These are phyloP conservation scores for Trametes maxima DNA, from an alignment of 768 basidiomycete species.

Conservation along the genomic window DNA sequence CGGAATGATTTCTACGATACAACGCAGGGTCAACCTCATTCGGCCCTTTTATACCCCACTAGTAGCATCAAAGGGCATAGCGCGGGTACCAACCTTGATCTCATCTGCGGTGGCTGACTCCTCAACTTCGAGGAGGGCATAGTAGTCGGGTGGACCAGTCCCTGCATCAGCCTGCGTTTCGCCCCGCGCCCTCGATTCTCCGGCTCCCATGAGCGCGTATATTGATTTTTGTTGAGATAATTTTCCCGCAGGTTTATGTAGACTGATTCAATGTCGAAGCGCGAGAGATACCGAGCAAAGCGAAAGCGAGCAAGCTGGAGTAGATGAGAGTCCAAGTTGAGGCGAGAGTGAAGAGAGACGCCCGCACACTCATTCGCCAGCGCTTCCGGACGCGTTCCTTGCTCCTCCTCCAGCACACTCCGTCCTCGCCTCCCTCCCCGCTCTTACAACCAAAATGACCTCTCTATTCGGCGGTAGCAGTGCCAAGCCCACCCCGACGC, in stretches of 20 bases:
- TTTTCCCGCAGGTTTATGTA: too few species aligned
- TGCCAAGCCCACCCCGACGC: slow-evolving; percentile 14
- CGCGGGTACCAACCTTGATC: slow-evolving; percentile 65
- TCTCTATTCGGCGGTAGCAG: slow-evolving; percentile 29
- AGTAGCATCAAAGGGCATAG: not conserved
- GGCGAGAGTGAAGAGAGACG: not conserved
- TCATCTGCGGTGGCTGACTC: slow-evolving; percentile 86
- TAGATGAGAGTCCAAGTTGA: not conserved
- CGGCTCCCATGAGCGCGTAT: slow-evolving; percentile 61
- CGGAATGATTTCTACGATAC: slow-evolving; percentile 73
- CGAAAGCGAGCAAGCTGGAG: not conserved
- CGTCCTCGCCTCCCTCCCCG: not conserved
- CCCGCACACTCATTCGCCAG: not conserved
- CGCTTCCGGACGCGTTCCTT: not conserved
- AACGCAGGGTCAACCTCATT: not conserved
- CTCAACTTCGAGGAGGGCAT: slow-evolving; percentile 76
- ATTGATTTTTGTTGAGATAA: too few species aligned
- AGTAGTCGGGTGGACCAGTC: slow-evolving; percentile 62
- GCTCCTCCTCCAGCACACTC: not conserved
- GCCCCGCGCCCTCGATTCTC: slow-evolving; percentile 55
- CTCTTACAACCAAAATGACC: slow-evolving; percentile 19
- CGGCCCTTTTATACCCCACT: not conserved
- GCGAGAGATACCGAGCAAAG: not conserved
- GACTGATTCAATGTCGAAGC: not conserved
- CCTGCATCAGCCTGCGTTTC: slow-evolving; percentile 28